A percentile compares a stretch with the other conserved stretches of the same genome.
Evolutionary conservation across 2,329 filamentous ascomycete species (phyloP).

Genomic region (Ophiostoma australiae): DNA sequence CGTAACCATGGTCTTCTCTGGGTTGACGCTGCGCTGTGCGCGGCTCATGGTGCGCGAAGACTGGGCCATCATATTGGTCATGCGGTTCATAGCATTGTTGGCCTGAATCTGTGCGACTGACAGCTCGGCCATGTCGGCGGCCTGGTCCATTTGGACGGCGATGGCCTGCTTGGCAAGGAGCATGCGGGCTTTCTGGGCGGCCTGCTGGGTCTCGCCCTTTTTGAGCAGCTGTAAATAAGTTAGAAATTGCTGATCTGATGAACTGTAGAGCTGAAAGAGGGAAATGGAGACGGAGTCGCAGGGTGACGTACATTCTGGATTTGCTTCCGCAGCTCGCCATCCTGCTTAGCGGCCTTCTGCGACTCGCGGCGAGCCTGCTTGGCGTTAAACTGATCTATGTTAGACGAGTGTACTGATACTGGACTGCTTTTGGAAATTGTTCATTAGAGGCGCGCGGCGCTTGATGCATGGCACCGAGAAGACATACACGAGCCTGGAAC

Average conservation of each 20-base stretch:
- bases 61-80: constrained; percentile 60
- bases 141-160: constrained; percentile 59
- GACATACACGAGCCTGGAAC: constrained; percentile 53
- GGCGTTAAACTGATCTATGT: constrained; percentile 48
- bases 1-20: constrained; percentile 56
- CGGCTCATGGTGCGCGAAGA: constrained; percentile 55
- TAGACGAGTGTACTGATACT: background rate
- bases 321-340: constrained; percentile 57
- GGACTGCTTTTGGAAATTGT: background rate
- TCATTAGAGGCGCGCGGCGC: background rate
- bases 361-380: constrained; percentile 59
- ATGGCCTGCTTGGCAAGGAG: constrained; percentile 58
- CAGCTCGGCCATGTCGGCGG: constrained; percentile 60
- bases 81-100: constrained; percentile 61
- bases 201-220: constrained; percentile 59
- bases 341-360: constrained; percentile 57
- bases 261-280: too few relatives aligned
- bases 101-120: constrained; percentile 58
- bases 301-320: constrained; percentile 47
- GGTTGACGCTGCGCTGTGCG: constrained; percentile 55
- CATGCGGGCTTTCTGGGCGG: constrained; percentile 60
- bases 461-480: background rate
- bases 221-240: constrained; percentile 45
- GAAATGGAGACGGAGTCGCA: background rate
- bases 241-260: background rate